Evolutionary conservation across 2,329 filamentous ascomycete genomes (phyloP).

Genomic region (Dothideomycetes sp.): DNA sequence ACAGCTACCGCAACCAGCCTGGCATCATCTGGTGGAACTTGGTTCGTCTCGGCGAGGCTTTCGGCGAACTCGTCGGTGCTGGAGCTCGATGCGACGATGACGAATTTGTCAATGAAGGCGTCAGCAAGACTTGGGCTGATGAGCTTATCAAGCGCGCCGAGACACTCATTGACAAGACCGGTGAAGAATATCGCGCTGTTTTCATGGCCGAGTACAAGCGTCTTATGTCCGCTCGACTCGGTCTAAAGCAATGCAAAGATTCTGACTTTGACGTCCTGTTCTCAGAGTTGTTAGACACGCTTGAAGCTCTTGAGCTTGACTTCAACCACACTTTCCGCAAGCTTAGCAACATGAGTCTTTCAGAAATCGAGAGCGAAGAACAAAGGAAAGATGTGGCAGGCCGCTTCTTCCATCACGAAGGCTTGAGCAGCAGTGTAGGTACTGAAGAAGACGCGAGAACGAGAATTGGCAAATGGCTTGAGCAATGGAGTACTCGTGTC

Average conservation of each 20-base stretch:
- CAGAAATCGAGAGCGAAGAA: conserved; percentile 56
- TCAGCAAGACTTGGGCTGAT: conserved; percentile 58
- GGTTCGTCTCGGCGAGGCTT: conserved; percentile 75
- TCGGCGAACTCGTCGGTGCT: conserved; percentile 80
- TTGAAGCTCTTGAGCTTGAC: conserved; percentile 77
- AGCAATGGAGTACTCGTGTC: conserved; percentile 63
- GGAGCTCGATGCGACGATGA: conserved; percentile 62
- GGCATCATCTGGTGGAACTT: conserved; percentile 99
- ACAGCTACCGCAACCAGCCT: conserved; percentile 88
- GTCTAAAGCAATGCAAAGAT: conserved; percentile 59
- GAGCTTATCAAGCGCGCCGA: conserved; percentile 73
- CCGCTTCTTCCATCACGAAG: conserved; percentile 73
- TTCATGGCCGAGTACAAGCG: conserved; percentile 86
- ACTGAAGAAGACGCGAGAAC: conserved; percentile 56
- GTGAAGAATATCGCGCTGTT: conserved; percentile 79
- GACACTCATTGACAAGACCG: conserved; percentile 66
- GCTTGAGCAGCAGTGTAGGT: conserved; percentile 47
- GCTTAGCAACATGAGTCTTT: conserved; percentile 55
- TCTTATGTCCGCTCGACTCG: conserved; percentile 71
- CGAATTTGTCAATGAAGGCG: conserved; percentile 62
- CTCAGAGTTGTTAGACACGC: conserved; percentile 69
- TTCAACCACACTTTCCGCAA: conserved; percentile 91
- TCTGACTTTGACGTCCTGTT: conserved; percentile 73
- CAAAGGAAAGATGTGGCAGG: conserved; percentile 55
- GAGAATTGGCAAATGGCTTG: conserved; percentile 69